A percentile compares a stretch with the other conserved stretches of the same genome.
Conservation (phyloP, 2,329 filamentous ascomycete genomes). For the Neonectria punicea region DNA sequence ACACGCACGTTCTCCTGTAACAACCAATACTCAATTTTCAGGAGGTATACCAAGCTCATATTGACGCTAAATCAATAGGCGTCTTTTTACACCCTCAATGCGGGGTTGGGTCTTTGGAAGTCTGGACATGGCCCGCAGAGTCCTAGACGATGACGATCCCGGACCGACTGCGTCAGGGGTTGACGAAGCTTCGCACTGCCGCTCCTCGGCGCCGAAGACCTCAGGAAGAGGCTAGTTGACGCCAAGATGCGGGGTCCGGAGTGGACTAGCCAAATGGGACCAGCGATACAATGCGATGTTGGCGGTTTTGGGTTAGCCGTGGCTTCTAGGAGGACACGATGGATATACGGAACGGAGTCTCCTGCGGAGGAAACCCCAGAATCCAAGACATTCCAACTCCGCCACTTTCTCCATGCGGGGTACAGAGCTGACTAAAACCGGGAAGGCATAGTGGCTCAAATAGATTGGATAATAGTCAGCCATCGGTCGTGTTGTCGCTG, state of each 20-base stretch:
- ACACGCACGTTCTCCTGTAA: too few relatives aligned
- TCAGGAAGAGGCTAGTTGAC: not conserved
- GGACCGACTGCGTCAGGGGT: not conserved
- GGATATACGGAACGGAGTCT: not conserved
- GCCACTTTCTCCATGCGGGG: not conserved
- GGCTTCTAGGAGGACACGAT: not conserved
- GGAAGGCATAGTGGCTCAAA: not conserved
- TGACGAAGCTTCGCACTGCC: conserved; percentile 2
- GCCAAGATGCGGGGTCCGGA: conserved; percentile 15
- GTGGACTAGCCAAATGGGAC: not conserved
- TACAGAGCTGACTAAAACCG: not conserved
- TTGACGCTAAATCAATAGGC: not conserved
- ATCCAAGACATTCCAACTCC: not conserved
- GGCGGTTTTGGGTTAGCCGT: not conserved
- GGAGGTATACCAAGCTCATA: not conserved
- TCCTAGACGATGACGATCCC: not conserved
- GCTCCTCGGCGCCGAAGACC: conserved; percentile 16
- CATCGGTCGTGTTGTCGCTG: not conserved
- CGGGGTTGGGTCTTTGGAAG: too few relatives aligned
- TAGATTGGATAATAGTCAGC: not conserved
- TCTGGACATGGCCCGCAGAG: too few relatives aligned
- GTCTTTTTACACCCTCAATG: not conserved
- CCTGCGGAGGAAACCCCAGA: not conserved
- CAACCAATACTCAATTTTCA: too few relatives aligned
- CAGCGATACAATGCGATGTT: not conserved